Conservation (phyloP, 179 eudicot genomes). For the Camellia oleifera region DNA sequence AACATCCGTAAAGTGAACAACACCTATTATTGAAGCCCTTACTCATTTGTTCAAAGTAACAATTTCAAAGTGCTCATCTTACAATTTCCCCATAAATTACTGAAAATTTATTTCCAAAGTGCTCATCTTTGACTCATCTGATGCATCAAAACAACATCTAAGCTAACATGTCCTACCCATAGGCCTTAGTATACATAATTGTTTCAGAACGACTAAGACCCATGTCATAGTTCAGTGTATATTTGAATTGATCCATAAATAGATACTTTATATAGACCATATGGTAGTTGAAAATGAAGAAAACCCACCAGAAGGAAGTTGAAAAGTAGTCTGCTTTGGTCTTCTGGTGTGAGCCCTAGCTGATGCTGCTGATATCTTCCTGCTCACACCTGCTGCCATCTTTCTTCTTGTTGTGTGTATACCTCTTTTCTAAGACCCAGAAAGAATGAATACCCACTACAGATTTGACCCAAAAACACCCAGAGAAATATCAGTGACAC, state of each 20-base stretch:
- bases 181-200: background rate
- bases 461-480: background rate
- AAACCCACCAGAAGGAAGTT: slow-evolving; percentile 41
- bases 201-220: background rate
- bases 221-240: background rate
- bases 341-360: slow-evolving; percentile 88
- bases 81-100: background rate
- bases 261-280: background rate
- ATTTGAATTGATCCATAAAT: background rate
- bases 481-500: too few relatives aligned
- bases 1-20: background rate
- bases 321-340: slow-evolving; percentile 38
- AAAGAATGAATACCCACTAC: slow-evolving; percentile 13
- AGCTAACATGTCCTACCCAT: background rate
- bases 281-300: background rate
- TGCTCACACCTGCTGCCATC: slow-evolving; percentile 49
- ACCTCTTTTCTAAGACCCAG: background rate
- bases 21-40: background rate
- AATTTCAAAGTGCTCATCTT: too few relatives aligned
- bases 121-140: background rate
- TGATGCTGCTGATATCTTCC: slow-evolving; percentile 82
- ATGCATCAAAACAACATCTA: background rate
- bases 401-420: slow-evolving; percentile 9
- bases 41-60: background rate
- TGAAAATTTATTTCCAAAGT: background rate